Percentiles rank a stretch among this genome's conserved stretches.
Evolutionary conservation across 441 rosid species (phyloP).

Genomic region (Gossypium gossypioides): DNA sequence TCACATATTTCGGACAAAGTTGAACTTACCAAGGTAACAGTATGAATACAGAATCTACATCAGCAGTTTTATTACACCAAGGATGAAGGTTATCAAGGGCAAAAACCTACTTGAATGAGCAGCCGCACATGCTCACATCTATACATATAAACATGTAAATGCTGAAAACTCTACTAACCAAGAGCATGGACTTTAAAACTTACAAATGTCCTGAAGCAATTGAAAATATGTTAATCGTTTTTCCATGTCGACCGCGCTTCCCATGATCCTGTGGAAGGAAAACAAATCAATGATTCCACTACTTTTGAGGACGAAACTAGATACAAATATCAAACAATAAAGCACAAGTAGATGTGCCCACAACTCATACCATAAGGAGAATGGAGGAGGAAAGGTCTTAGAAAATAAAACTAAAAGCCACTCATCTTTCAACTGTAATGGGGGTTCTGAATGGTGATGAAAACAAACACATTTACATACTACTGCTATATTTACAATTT

Average conservation of each 20-base stretch:
- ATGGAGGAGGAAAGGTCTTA: not conserved
- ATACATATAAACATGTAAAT: not conserved
- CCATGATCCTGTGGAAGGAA: constrained; percentile 44
- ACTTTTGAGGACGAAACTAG: not conserved
- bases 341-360: not conserved
- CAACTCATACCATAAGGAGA: not conserved
- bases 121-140: not conserved
- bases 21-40: no score
- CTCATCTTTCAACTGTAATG: not conserved
- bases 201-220: constrained; percentile 99
- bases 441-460: not conserved
- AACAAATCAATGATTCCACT: constrained; percentile 17
- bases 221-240: constrained; percentile 81
- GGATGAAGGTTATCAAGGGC: constrained; percentile 1
- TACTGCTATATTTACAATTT: not conserved
- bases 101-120: not conserved
- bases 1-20: no score
- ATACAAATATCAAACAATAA: not conserved
- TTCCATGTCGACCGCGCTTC: constrained; percentile 72
- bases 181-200: constrained; percentile 22
- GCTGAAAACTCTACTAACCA: not conserved
- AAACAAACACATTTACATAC: not conserved
- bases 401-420: not conserved
- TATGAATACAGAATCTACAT: not conserved
- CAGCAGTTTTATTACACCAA: not conserved